Conservation (phyloP, 768 basidiomycete species). For the Trametes maxima region DNA sequence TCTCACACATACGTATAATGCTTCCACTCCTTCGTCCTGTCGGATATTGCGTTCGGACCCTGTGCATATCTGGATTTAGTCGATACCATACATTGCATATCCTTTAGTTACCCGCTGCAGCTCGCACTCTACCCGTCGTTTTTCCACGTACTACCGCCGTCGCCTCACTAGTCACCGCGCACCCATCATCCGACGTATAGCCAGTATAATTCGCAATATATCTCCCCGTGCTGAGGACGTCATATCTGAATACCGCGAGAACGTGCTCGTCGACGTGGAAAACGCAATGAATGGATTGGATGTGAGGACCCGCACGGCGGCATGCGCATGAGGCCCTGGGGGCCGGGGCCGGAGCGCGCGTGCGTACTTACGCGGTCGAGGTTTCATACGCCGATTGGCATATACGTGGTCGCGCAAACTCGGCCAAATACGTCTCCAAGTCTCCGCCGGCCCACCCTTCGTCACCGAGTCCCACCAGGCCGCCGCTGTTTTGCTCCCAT, state of each 20-base stretch:
- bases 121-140: slow-evolving; percentile 17
- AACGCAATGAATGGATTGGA: background rate
- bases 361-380: slow-evolving; percentile 3
- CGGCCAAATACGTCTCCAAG: slow-evolving; percentile 39
- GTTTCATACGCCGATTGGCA: slow-evolving; percentile 7
- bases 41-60: slow-evolving; percentile 23
- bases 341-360: slow-evolving; percentile 6
- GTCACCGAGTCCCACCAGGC: slow-evolving; percentile 15
- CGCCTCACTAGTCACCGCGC: slow-evolving; percentile 1
- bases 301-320: background rate
- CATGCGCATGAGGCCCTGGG: background rate
- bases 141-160: slow-evolving; percentile 1
- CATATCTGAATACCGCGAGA: background rate
- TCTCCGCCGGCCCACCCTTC: slow-evolving; percentile 7
- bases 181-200: slow-evolving; percentile 11
- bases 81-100: slow-evolving; percentile 21
- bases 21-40: slow-evolving; percentile 20
- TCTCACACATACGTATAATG: slow-evolving; percentile 23
- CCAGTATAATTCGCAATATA: slow-evolving; percentile 22
- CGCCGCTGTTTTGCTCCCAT: slow-evolving; percentile 10
- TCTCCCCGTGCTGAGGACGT: background rate
- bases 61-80: slow-evolving; percentile 21
- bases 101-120: slow-evolving; percentile 20
- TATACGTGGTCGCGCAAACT: slow-evolving; percentile 44
- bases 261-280: background rate